Base-by-base conservation (phyloP, 2,329 filamentous ascomycete species). In the Fusarium agapanthi region DNA sequence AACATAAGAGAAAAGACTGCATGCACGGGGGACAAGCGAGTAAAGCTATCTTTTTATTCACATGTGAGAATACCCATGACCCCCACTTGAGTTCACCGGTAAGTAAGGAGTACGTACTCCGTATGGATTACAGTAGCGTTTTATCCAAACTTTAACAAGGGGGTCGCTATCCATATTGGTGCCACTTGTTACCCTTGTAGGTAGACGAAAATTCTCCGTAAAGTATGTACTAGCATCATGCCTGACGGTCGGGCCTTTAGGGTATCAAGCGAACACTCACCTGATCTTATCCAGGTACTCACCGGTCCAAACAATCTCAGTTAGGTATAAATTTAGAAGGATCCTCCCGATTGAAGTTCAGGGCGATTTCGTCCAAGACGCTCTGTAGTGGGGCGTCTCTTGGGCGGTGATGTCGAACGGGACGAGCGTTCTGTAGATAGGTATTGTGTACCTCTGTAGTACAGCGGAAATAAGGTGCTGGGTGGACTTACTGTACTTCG, bases 271-370 rank as follows among this genome's bases (percentile, higher is more conserved):
- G n/a, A n/a, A n/a, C n/a, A n/a, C n/a, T n/a, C n/a, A n/a, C n/a
- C n/a, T n/a, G n/a, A n/a, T n/a, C 18, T 26, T 11, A 6, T 26
- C 41, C 9, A 20, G 41, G n/a, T 44, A 44, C 41, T 26, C 24
- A 44, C 41, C 20, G 11, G 2, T 8, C 41, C 5, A 26, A 26
- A 44, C 11, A 6, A 44, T 26, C 3, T 44, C n/a, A 44, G 11
- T 26, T 1, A 26, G 16, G 5, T 18, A 44, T 26, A 6, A 20
- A 18, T 26, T 20, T 7, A 20, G 7, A 9, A 26, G 1, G 0
- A 8, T 18, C 24, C 16, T 26, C 26, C 41, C 10, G 41, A 44
- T 20, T 26, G 11, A 44, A 44, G 41, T 44, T 26, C 16, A 9
- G 12, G 2, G 16, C 7, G 5, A 13, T 44, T 44, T 44, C 1